Evolutionary conservation across 2,329 filamentous ascomycete species (phyloP).

Genomic region (Penicillium sp.): DNA sequence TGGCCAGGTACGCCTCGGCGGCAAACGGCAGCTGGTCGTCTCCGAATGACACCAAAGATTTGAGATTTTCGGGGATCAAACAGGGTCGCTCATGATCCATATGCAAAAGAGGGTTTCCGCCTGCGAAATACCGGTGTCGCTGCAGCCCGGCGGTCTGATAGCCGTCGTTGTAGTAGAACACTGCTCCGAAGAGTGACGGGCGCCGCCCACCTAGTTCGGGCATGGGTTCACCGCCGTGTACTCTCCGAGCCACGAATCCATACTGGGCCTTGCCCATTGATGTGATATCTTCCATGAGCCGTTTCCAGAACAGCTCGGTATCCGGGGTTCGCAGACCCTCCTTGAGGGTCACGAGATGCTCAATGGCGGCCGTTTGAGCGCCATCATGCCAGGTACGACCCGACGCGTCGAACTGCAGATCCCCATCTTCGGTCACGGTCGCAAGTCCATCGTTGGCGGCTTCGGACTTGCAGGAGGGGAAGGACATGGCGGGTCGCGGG

Average conservation of each 20-base stretch:
- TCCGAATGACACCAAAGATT: slow-evolving; percentile 60
- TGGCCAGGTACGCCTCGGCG: slow-evolving; percentile 65
- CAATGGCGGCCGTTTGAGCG: slow-evolving; percentile 60
- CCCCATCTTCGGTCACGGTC: slow-evolving; percentile 22
- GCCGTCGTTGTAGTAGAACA: slow-evolving; percentile 65
- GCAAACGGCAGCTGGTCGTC: slow-evolving; percentile 58
- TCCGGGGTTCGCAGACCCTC: slow-evolving; percentile 52
- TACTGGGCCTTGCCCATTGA: slow-evolving; percentile 64
- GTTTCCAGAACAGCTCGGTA: slow-evolving; percentile 62
- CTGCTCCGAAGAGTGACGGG: slow-evolving; percentile 63
- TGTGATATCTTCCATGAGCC: slow-evolving; percentile 63
- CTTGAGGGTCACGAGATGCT: slow-evolving; percentile 61
- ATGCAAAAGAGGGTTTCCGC: slow-evolving; percentile 63
- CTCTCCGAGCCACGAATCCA: slow-evolving; percentile 65
- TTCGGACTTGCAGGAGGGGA: slow-evolving; percentile 33
- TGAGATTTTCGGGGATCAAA: slow-evolving; percentile 62
- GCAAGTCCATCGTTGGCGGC: slow-evolving; percentile 25
- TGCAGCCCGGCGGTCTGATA: slow-evolving; percentile 52
- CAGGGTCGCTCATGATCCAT: slow-evolving; percentile 73
- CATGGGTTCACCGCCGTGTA: slow-evolving; percentile 61
- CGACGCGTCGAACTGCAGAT: slow-evolving; percentile 24
- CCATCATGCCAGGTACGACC: slow-evolving; percentile 38
- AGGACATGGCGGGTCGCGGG: slow-evolving; percentile 26
- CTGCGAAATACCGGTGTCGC: slow-evolving; percentile 63
- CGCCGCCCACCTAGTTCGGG: slow-evolving; percentile 60